A percentile compares a stretch with the other conserved stretches of the same genome.
phyloP scores from a whole-genome alignment of 2,329 filamentous ascomycete species.

The Ascochyta fabae region DNA sequence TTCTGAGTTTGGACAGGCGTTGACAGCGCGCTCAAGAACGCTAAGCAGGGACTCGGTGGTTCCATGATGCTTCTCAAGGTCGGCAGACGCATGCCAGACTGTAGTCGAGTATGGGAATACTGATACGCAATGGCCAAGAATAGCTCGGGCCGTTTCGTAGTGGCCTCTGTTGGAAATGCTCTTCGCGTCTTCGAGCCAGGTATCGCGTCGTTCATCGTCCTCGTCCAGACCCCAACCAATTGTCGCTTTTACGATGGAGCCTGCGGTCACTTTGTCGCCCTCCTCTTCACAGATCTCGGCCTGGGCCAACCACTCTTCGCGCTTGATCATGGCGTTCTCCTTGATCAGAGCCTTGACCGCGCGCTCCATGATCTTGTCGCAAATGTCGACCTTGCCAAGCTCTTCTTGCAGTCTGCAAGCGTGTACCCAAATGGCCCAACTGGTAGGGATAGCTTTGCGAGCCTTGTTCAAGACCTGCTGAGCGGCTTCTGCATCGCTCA shows the following conservation, averaged over 20 bases:
- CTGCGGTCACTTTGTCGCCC: conserved; percentile 83
- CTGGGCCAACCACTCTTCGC: conserved; percentile 95
- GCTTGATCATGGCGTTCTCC: conserved; percentile 94
- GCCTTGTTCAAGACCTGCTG: conserved; percentile 95
- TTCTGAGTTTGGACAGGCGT: conserved; percentile 89
- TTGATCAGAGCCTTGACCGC: conserved; percentile 86
- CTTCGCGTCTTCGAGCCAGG: conserved; percentile 94
- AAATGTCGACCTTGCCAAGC: conserved; percentile 79
- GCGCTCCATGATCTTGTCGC: conserved; percentile 88
- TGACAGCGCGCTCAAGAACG: conserved; percentile 89
- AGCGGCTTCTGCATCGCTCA: conserved; percentile 89
- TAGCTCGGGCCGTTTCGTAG: conserved; percentile 90
- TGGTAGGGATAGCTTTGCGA: conserved; percentile 90
- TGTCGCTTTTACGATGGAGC: conserved; percentile 88
- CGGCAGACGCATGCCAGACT: conserved; percentile 88
- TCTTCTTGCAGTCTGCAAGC: conserved; percentile 88
- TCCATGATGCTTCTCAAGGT: conserved; percentile 89
- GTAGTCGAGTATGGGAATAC: conserved; percentile 88
- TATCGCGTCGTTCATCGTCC: conserved; percentile 93
- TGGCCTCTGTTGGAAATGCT: conserved; percentile 78
- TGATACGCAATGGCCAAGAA: conserved; percentile 88
- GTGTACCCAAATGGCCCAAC: conserved; percentile 95
- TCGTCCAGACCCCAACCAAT: conserved; percentile 93
- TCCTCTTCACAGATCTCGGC: conserved; percentile 95
- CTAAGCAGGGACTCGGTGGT: conserved; percentile 81